Percentiles rank a stretch among this genome's conserved stretches.
Evolutionary conservation across 179 eudicot genomes (phyloP).

Genomic region (Silene coronaria): DNA sequence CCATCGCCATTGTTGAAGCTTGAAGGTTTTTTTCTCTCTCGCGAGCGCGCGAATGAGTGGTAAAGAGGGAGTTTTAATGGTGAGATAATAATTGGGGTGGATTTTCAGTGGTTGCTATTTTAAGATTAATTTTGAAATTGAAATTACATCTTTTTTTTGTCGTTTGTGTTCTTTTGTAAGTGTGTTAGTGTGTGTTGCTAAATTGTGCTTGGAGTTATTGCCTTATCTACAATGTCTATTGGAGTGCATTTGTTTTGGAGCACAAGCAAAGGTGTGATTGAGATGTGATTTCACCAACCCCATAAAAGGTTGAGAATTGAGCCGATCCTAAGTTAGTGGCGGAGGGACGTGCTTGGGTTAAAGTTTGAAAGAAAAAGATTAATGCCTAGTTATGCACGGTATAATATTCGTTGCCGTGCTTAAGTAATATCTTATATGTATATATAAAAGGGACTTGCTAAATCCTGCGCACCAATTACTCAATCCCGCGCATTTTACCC

Average conservation of each 20-base stretch:
- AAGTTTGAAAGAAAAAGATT: too few species aligned
- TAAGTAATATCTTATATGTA: too few species aligned
- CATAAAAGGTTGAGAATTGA: not conserved
- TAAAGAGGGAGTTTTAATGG: not conserved
- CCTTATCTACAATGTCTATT: not conserved
- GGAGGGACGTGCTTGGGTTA: too few species aligned
- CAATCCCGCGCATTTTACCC: too few species aligned
- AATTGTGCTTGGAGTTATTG: constrained; percentile 3
- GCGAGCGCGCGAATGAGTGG: constrained; percentile 6
- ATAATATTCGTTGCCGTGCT: too few species aligned
- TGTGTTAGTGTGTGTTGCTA: constrained; percentile 2
- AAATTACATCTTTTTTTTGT: constrained; percentile 13
- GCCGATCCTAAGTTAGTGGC: too few species aligned
- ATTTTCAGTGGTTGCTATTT: constrained; percentile 23
- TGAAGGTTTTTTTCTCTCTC: not conserved
- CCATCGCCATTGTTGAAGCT: constrained; percentile 54
- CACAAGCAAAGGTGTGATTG: not conserved
- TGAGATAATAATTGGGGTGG: constrained; percentile 21
- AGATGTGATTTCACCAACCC: not conserved
- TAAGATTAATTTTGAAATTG: not conserved
- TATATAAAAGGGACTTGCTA: too few species aligned
- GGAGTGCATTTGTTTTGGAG: not conserved
- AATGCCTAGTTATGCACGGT: too few species aligned
- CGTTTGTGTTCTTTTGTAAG: not conserved
- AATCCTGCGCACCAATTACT: too few species aligned